phyloP scores from a whole-genome alignment of 306 rosid species.

The Citrullus colocynthis region DNA sequence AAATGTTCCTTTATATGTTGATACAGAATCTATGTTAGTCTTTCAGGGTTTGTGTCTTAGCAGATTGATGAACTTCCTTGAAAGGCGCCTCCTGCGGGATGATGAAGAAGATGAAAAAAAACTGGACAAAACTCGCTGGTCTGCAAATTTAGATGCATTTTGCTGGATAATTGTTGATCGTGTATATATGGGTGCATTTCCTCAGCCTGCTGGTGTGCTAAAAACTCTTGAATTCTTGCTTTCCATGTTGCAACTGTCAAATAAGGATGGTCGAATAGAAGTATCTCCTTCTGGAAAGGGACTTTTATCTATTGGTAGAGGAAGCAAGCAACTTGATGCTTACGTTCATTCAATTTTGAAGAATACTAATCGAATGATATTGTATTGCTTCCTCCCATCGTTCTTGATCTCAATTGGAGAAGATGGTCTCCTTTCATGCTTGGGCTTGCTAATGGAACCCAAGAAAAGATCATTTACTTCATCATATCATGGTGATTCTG shows the following conservation, averaged over 20 bases:
- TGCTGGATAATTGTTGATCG: slow-evolving; percentile 98
- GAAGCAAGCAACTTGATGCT: slow-evolving; percentile 91
- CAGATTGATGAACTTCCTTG: slow-evolving; percentile 91
- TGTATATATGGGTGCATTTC: slow-evolving; percentile 96
- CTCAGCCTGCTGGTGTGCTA: slow-evolving; percentile 74
- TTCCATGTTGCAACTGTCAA: slow-evolving; percentile 94
- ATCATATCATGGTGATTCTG: slow-evolving; percentile 49
- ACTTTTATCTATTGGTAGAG: slow-evolving; percentile 80
- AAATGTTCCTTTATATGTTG: slow-evolving; percentile 68
- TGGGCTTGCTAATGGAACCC: slow-evolving; percentile 59
- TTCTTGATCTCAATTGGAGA: slow-evolving; percentile 77
- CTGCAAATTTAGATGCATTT: slow-evolving; percentile 81
- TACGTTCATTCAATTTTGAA: slow-evolving; percentile 86
- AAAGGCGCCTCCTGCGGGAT: slow-evolving; percentile 91
- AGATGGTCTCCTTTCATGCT: slow-evolving; percentile 56
- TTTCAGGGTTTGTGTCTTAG: slow-evolving; percentile 95
- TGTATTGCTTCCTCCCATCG: slow-evolving; percentile 84
- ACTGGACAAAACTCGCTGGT: slow-evolving; percentile 93
- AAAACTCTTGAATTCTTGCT: slow-evolving; percentile 89
- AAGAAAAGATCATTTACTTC: slow-evolving; percentile 40
- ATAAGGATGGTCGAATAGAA: slow-evolving; percentile 96
- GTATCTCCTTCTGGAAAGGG: slow-evolving; percentile 82
- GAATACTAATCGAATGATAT: slow-evolving; percentile 80
- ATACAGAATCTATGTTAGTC: slow-evolving; percentile 66
- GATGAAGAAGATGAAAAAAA: slow-evolving; percentile 95